Base-by-base conservation (phyloP, 116 monocot species). In the Dioscorea cayenensis region DNA sequence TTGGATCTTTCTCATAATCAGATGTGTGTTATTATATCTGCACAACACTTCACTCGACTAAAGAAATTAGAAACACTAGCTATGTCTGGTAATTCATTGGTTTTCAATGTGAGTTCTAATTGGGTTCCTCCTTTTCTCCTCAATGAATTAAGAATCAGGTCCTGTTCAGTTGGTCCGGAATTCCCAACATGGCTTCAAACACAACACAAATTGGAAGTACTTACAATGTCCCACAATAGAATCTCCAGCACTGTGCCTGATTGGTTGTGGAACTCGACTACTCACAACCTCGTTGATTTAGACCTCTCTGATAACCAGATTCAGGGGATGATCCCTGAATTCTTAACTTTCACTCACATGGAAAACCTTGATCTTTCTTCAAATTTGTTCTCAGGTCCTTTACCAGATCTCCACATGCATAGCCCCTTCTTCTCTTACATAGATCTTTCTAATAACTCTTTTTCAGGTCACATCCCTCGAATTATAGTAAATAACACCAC, bases 81-180 rank as follows among this genome's bases (percentile, higher is more conserved):
- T 2, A 10, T 81, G 20, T 70, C 65, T 0, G 3, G 5, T 1
- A 70, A 51, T 11, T 36, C 23, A 6, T 6, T 74, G 25, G 19
- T 14, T 5, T 25, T 77, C 16, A 36, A 50, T 2, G 35, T 75
- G 0, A 55, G 64, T 1, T 28, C 51, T 11, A 29, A 66, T 22
- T 82, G 78, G 82, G 21, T 49, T 18, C 82, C 82, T 27, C 78
- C 78, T 0, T 78, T 78, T 38, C 69, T 38, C 14, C 29, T 78
- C 5, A 1, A 18, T 3, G 0, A 2, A 0, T 6, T 78, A 0
- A 0, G 0, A 5, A 13, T 71, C 4, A 4, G 10, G 6, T 66
- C 66, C 0, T 75, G 75, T 20, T 55, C 22, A 1, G 8, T 75
- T 28, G 77, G 82, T 0, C 70, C 82, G 17, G 3, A 36, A 20